Percentiles rank a stretch among this genome's conserved stretches.
These are phyloP conservation scores for Lactarius tabidus DNA, from an alignment of 768 basidiomycete genomes.

Conservation along the genomic window DNA sequence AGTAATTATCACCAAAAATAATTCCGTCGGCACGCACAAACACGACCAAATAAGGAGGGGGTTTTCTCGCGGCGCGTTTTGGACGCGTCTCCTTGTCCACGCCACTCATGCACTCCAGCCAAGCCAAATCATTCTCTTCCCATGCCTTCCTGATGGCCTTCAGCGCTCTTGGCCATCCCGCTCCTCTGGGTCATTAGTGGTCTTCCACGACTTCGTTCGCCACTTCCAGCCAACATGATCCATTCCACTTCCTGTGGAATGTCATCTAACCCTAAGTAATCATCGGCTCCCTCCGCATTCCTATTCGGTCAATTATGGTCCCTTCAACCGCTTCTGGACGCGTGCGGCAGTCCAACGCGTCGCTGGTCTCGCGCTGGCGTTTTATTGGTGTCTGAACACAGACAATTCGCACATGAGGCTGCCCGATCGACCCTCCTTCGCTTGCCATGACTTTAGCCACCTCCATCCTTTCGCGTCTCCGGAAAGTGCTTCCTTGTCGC, in stretches of 20 bases:
- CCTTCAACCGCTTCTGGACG: not conserved
- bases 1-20: no score
- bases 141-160: constrained; percentile 15
- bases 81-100: constrained; percentile 1
- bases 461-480: constrained; percentile 4
- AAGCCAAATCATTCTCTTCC: not conserved
- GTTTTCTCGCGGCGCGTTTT: not conserved
- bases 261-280: constrained; percentile 25
- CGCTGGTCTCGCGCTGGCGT: not conserved
- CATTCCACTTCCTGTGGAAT: constrained; percentile 21
- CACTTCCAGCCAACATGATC: constrained; percentile 20
- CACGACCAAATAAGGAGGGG: not conserved
- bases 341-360: not conserved
- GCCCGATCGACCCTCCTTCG: constrained; percentile 2
- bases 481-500: constrained; percentile 4
- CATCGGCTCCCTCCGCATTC: constrained; percentile 15
- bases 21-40: not conserved
- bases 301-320: constrained; percentile 1
- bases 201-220: constrained; percentile 13
- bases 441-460: constrained; percentile 21
- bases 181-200: not conserved
- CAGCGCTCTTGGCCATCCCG: constrained; percentile 21
- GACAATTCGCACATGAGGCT: constrained; percentile 1
- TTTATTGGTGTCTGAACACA: constrained; percentile 8
- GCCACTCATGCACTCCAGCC: constrained; percentile 1